A percentile compares a stretch with the other conserved stretches of the same genome.
These are phyloP conservation scores for Euphrasia arctica DNA, from an alignment of 305 asterid genomes.

Conservation along the genomic window DNA sequence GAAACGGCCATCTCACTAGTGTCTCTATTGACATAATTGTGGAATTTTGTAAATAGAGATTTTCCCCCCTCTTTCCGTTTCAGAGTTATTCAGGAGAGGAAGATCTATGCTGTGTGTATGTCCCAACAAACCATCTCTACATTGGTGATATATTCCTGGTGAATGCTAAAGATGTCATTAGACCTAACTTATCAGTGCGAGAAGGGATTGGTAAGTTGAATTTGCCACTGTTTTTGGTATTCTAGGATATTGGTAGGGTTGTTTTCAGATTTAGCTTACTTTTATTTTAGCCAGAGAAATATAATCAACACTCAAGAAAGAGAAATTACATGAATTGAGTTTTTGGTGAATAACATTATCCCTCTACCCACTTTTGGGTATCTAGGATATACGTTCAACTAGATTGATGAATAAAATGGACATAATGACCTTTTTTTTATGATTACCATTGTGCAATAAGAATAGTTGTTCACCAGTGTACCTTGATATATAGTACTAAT, in stretches of 20 bases:
- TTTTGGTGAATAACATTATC: not conserved
- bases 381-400: not conserved
- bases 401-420: not conserved
- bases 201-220: slow-evolving; percentile 79
- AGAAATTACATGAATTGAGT: not conserved
- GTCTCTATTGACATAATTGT: slow-evolving; percentile 13
- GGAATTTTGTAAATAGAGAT: slow-evolving; percentile 1
- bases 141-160: slow-evolving; percentile 84
- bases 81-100: slow-evolving; percentile 81
- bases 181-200: slow-evolving; percentile 83
- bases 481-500: not conserved
- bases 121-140: slow-evolving; percentile 86
- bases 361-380: not conserved
- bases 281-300: slow-evolving; percentile 1
- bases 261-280: slow-evolving; percentile 2
- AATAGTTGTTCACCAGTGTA: not conserved
- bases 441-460: not conserved
- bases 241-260: slow-evolving; percentile 5
- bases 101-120: slow-evolving; percentile 78
- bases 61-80: slow-evolving; percentile 7
- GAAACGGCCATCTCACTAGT: slow-evolving; percentile 9
- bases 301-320: not conserved
- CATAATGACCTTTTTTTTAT: not conserved
- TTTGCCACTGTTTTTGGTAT: slow-evolving; percentile 19
- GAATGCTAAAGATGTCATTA: slow-evolving; percentile 67